Evolutionary conservation across 73 alveolate genomes (phyloP).

Genomic region (Blepharisma stoltei): DNA sequence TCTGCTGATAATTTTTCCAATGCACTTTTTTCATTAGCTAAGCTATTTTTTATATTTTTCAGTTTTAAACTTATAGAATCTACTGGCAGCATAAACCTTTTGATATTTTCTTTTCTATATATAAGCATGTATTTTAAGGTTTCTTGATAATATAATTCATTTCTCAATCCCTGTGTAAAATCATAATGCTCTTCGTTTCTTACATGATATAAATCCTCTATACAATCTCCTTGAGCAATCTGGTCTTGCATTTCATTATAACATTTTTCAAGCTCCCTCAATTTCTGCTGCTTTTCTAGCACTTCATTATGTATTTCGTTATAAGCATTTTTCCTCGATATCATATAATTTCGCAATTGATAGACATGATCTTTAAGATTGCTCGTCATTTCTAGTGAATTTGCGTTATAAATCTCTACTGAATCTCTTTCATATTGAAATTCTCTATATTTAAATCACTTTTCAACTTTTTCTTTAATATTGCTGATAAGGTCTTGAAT

Average conservation of each 20-base stretch:
- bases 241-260: not conserved
- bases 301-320: conserved; percentile 3
- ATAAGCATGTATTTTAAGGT: not conserved
- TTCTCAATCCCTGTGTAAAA: not conserved
- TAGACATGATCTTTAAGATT: too few species aligned
- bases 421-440: too few species aligned
- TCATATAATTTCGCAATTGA: too few species aligned
- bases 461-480: too few species aligned
- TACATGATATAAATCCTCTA: not conserved
- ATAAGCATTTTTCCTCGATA: not conserved
- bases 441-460: too few species aligned
- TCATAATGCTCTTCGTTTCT: not conserved
- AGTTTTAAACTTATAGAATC: not conserved
- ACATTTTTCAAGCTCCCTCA: not conserved
- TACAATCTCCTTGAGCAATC: not conserved
- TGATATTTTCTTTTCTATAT: not conserved
- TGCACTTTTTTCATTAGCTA: not conserved
- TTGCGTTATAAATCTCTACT: too few species aligned
- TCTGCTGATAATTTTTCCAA: not conserved
- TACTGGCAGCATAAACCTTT: not conserved
- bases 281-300: not conserved
- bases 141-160: not conserved
- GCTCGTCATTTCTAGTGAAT: too few species aligned
- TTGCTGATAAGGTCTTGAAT: too few species aligned
- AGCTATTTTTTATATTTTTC: not conserved